Conservation (phyloP, 352 stramenopile genomes). For the Nothophytophthora sp. region DNA sequence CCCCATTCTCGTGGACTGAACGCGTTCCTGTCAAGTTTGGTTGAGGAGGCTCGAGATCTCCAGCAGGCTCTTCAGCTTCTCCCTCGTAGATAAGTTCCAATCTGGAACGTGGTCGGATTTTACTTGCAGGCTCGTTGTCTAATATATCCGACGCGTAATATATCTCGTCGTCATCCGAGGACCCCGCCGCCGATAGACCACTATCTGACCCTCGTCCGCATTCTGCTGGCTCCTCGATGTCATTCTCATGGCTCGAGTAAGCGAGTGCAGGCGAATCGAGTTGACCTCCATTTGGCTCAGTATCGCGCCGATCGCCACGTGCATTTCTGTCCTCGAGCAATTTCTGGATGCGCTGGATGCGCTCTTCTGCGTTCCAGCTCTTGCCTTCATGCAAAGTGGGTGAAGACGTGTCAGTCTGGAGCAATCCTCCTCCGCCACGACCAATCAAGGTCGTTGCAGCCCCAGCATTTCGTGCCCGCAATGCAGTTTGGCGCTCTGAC, state of each 20-base stretch:
- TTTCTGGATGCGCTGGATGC: slow-evolving; percentile 26
- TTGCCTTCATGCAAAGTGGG: background rate
- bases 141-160: slow-evolving; percentile 60
- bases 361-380: slow-evolving; percentile 16
- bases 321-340: slow-evolving; percentile 13
- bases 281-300: background rate
- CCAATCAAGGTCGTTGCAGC: background rate
- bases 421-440: background rate
- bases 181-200: slow-evolving; percentile 4
- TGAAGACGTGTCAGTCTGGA: background rate
- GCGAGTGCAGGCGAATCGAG: background rate
- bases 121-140: slow-evolving; percentile 5
- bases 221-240: background rate
- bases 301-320: background rate
- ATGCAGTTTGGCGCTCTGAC: slow-evolving; percentile 44
- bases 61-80: slow-evolving; percentile 3
- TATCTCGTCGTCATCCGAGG: slow-evolving; percentile 27
- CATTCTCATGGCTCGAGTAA: background rate
- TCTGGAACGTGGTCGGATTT: slow-evolving; percentile 25
- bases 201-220: background rate
- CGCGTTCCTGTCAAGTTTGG: background rate
- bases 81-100: slow-evolving; percentile 25
- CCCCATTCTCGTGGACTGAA: background rate
- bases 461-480: slow-evolving; percentile 12
- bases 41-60: background rate